A percentile compares a stretch with the other conserved stretches of the same genome.
phyloP scores from a whole-genome alignment of 1,284 basidiomycete genomes.

The Ustilago cynodontis region DNA sequence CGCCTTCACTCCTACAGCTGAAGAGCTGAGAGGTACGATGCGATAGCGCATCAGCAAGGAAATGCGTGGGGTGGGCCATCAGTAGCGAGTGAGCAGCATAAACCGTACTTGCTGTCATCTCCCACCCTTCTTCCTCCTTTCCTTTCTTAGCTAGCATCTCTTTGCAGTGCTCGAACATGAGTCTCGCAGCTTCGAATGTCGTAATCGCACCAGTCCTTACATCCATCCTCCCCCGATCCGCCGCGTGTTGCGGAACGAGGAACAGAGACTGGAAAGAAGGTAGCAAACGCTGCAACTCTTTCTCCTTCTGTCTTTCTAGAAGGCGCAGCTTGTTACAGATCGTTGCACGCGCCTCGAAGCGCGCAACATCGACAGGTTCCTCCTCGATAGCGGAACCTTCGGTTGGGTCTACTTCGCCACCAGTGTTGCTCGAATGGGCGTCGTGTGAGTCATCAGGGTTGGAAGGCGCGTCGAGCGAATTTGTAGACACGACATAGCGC shows the following conservation, averaged over 20 bases:
- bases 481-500: slow-evolving; percentile 28
- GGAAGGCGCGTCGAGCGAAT: slow-evolving; percentile 14
- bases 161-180: slow-evolving; percentile 20
- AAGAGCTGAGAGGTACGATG: slow-evolving; percentile 78
- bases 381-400: slow-evolving; percentile 20
- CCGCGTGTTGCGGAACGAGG: slow-evolving; percentile 19
- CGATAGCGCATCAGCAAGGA: slow-evolving; percentile 75
- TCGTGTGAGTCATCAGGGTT: slow-evolving; percentile 29
- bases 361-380: slow-evolving; percentile 36
- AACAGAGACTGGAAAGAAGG: slow-evolving; percentile 49
- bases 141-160: not conserved
- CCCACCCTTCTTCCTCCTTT: not conserved
- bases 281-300: slow-evolving; percentile 39
- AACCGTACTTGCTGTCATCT: slow-evolving; percentile 60
- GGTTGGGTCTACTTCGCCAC: slow-evolving; percentile 10
- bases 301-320: slow-evolving; percentile 41
- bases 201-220: slow-evolving; percentile 41
- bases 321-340: slow-evolving; percentile 47
- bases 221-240: slow-evolving; percentile 28
- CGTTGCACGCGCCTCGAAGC: slow-evolving; percentile 38
- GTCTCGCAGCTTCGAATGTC: slow-evolving; percentile 37
- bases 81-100: slow-evolving; percentile 82
- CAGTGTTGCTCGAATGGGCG: slow-evolving; percentile 3
- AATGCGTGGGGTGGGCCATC: slow-evolving; percentile 77
- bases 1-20: slow-evolving; percentile 77